A percentile compares a stretch with the other conserved stretches of the same genome.
phyloP scores from a whole-genome alignment of 805 yeast genomes.

The Wickerhamomyces kurtzmanii region DNA sequence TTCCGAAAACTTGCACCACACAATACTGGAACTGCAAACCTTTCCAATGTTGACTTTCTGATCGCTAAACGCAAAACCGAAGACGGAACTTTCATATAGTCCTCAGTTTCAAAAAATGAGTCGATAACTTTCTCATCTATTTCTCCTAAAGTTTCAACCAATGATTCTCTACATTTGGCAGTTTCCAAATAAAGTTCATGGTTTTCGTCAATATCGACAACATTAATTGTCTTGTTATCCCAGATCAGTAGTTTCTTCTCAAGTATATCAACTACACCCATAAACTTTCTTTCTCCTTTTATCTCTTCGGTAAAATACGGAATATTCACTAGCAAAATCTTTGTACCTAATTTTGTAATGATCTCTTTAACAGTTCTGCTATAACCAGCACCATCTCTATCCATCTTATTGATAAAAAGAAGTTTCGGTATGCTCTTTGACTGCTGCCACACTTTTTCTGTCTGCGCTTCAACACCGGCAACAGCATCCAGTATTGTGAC shows the following conservation, averaged over 20 bases:
- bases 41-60: slow-evolving; percentile 48
- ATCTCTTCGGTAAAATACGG: slow-evolving; percentile 56
- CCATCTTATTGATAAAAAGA: slow-evolving; percentile 90
- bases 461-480: slow-evolving; percentile 97
- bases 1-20: slow-evolving; percentile 92
- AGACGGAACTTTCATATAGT: slow-evolving; percentile 57
- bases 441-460: slow-evolving; percentile 94
- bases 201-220: slow-evolving; percentile 30
- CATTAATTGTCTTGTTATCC: slow-evolving; percentile 43
- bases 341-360: slow-evolving; percentile 62
- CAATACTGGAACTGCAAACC: slow-evolving; percentile 62
- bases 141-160: slow-evolving; percentile 79
- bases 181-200: slow-evolving; percentile 37
- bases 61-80: slow-evolving; percentile 48
- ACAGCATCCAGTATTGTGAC: slow-evolving; percentile 91
- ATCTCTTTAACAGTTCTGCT: slow-evolving; percentile 84
- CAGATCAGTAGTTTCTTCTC: slow-evolving; percentile 46
- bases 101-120: slow-evolving; percentile 65
- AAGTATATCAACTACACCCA: slow-evolving; percentile 71
- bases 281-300: slow-evolving; percentile 29
- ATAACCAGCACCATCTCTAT: slow-evolving; percentile 91
- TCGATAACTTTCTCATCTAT: slow-evolving; percentile 71
- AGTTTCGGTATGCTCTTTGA: slow-evolving; percentile 71
- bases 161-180: slow-evolving; percentile 52
- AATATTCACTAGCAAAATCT: slow-evolving; percentile 63